Base-by-base conservation (phyloP, 2,329 filamentous ascomycete genomes). In the Pseudogymnoascus sp. region DNA sequence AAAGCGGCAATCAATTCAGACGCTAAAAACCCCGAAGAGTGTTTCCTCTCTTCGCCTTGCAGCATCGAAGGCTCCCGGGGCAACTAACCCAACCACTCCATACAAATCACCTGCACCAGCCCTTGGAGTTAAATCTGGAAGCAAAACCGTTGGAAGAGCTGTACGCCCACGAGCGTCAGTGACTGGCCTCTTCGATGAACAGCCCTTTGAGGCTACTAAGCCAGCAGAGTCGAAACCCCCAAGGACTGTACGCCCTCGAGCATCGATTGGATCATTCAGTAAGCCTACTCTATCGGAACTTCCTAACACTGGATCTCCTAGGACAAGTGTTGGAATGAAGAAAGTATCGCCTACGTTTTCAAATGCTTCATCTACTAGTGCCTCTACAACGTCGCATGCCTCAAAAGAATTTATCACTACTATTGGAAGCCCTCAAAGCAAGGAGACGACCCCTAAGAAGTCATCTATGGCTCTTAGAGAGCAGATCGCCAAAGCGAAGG, bases 401-500 rank as follows among this genome's bases (percentile, higher is more conserved):
- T 67, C 68, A 3, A 65, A 60, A 40, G 63, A 62, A 19, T 65
- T 67, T 17, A 62, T 67, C 15, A 35, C 61, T 5, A 67, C 63
- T 46, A 65, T 70, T 37, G 67, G 67, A 6, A 61, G 68, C 3
- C 61, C 29, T 15, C 50, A 35, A 21, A 21, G 6, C 29, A 56
- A 56, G 29, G 50, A 56, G 29, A 56, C 50, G 17, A 82, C 78
- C 64, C 74, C 74, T 0, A 76, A 78, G 5, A 95, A 90, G 69
- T 92, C 92, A 0, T 97, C 93, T 0, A 80, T 83, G 15, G 88
- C 92, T 0, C 77, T 99, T 13, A 86, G 95, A 35, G 91, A 97
- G 61, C 93, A 95, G 62, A 97, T 97, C 66, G 91, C 93, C 38
- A 93, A 93, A 70, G 93, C 95, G 0, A 96, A 93, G 72, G 92